These are phyloP conservation scores for Sisymbrium irio DNA, from an alignment of 345 rosid species.

Conservation along the genomic window DNA sequence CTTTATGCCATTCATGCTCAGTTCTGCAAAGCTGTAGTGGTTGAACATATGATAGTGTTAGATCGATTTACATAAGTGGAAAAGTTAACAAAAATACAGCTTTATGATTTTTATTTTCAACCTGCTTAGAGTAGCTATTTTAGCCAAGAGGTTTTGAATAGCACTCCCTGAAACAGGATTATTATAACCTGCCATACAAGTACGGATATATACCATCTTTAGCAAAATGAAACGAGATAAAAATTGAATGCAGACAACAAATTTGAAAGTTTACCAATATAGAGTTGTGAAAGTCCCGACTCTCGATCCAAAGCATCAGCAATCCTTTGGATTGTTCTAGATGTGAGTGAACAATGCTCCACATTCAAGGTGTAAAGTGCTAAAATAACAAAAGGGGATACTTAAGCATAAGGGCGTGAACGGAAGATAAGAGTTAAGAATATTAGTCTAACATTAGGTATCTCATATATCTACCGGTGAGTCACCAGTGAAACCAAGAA, in stretches of 20 bases:
- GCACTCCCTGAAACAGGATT: constrained; percentile 63
- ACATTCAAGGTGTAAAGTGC: constrained; percentile 81
- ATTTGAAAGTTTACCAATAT: constrained; percentile 50
- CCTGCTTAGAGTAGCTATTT: constrained; percentile 65
- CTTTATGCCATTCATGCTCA: constrained; percentile 76
- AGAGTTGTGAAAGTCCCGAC: constrained; percentile 70
- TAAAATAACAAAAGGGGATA: constrained; percentile 36
- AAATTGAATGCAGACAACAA: constrained; percentile 9
- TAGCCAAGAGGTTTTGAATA: constrained; percentile 55
- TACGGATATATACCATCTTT: constrained; percentile 6
- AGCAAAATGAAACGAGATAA: not conserved
- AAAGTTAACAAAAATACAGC: not conserved
- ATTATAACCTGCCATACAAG: constrained; percentile 60
- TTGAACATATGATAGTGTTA: constrained; percentile 17
- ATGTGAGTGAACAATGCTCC: constrained; percentile 78
- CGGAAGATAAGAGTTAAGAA: not conserved
- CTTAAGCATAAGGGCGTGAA: not conserved
- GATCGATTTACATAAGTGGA: not conserved
- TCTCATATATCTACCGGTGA: not conserved
- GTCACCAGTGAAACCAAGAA: constrained; percentile 12
- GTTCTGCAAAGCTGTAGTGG: constrained; percentile 65
- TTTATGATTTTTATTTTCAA: constrained; percentile 22
- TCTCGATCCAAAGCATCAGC: constrained; percentile 57
- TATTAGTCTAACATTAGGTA: not conserved
- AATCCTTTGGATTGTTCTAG: constrained; percentile 77